Percentiles rank a stretch among this genome's conserved stretches.
Conservation (phyloP, 2,329 filamentous ascomycete genomes). For the Didymella keratinophila region DNA sequence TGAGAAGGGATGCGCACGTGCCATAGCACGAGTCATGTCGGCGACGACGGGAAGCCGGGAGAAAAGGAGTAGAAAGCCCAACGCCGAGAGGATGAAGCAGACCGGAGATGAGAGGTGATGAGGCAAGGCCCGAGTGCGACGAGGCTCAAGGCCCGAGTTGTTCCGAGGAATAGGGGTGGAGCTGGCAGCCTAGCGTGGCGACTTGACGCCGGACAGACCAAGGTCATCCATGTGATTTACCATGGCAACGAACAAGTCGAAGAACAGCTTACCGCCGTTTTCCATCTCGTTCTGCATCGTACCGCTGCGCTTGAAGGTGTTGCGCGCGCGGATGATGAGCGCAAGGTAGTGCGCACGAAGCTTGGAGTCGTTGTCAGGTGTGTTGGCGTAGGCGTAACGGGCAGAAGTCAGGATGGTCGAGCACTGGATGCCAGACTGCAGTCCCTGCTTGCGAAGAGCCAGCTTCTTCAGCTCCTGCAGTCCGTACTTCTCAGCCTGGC, state of each 20-base stretch:
- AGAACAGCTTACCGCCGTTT: constrained; percentile 85
- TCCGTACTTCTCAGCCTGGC: constrained; percentile 83
- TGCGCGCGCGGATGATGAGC: constrained; percentile 85
- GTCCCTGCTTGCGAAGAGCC: constrained; percentile 85
- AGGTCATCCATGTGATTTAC: constrained; percentile 77
- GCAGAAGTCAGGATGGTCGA: constrained; percentile 86
- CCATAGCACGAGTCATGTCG: constrained; percentile 23
- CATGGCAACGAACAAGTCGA: constrained; percentile 91
- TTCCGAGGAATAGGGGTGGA: constrained; percentile 16
- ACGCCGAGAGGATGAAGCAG: constrained; percentile 20
- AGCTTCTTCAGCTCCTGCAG: constrained; percentile 85
- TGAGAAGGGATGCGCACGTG: constrained; percentile 30
- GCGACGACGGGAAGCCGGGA: constrained; percentile 23
- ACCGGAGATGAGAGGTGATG: constrained; percentile 28
- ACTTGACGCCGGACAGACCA: constrained; percentile 34
- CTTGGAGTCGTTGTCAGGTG: constrained; percentile 89
- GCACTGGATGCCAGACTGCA: constrained; percentile 84
- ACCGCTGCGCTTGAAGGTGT: constrained; percentile 90
- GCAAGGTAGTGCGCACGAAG: constrained; percentile 90
- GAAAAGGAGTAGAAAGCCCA: constrained; percentile 16
- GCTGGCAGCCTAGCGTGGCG: constrained; percentile 38
- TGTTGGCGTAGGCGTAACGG: constrained; percentile 89
- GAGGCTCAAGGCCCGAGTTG: constrained; percentile 9
- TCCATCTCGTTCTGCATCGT: constrained; percentile 98
- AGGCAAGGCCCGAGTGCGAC: constrained; percentile 12